Conservation (phyloP, 2,329 filamentous ascomycete genomes). For the Akanthomyces uredinophilus region DNA sequence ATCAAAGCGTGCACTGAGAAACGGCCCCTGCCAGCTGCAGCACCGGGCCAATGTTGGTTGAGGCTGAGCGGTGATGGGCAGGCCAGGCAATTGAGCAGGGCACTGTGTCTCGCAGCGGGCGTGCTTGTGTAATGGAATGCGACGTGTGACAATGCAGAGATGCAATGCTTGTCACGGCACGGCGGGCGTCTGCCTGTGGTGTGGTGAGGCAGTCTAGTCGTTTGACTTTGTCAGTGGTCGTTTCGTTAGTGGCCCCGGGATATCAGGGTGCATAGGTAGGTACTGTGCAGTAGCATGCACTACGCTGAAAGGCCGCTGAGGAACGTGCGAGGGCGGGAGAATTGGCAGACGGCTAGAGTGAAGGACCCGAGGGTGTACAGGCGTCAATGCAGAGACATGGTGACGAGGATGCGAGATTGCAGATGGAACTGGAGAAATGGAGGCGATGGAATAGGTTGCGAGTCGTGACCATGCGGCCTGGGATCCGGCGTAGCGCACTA, state of each 20-base stretch:
- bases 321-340: not conserved
- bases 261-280: constrained; percentile 9
- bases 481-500: not conserved
- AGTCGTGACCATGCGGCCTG: not conserved
- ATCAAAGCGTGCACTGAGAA: not conserved
- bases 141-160: not conserved
- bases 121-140: constrained; percentile 2
- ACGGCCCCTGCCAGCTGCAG: constrained; percentile 16
- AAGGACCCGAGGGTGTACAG: not conserved
- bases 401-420: not conserved
- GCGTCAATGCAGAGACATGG: constrained; percentile 5
- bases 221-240: not conserved
- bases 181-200: not conserved
- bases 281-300: not conserved
- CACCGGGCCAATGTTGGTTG: not conserved
- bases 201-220: not conserved
- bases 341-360: not conserved
- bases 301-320: not conserved
- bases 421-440: not conserved
- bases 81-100: too few relatives aligned
- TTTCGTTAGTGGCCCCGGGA: not conserved
- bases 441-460: not conserved
- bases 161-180: not conserved
- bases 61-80: not conserved
- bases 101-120: not conserved